Evolutionary conservation across 306 rosid species (phyloP).

Genomic region (Trifolium fragiferum): DNA sequence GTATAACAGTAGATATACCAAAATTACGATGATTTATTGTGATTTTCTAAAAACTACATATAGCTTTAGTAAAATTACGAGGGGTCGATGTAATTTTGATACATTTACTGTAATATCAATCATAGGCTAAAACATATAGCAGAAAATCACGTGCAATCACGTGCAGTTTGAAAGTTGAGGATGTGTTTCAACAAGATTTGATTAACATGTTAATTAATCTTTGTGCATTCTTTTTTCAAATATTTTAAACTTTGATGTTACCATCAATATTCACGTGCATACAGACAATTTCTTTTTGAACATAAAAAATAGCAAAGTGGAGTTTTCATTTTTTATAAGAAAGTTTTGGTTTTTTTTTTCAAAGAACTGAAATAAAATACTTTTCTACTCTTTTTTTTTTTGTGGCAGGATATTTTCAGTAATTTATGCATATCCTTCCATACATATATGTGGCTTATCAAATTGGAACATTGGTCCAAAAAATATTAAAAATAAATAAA

Average conservation of each 20-base stretch:
- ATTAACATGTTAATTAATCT: neutral
- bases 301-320: neutral
- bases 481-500: too few relatives aligned
- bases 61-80: too few relatives aligned
- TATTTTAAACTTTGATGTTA: slow-evolving; percentile 36
- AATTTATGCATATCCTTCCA: slow-evolving; percentile 9
- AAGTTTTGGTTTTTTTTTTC: neutral
- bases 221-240: too few relatives aligned
- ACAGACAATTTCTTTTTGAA: neutral
- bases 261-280: slow-evolving; percentile 31
- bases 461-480: slow-evolving; percentile 26
- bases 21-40: too few relatives aligned
- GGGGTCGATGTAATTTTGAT: too few relatives aligned
- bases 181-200: slow-evolving; percentile 3
- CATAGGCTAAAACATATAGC: neutral
- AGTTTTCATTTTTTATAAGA: neutral
- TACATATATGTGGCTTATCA: slow-evolving; percentile 9
- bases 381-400: neutral
- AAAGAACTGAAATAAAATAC: neutral
- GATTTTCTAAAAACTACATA: too few relatives aligned
- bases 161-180: neutral
- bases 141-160: slow-evolving; percentile 44
- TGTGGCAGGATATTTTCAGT: neutral
- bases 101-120: too few relatives aligned
- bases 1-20: too few relatives aligned